A percentile compares a stretch with the other conserved stretches of the same genome.
phyloP scores from a whole-genome alignment of 2,329 filamentous ascomycete species.

The Exophiala mesophila region DNA sequence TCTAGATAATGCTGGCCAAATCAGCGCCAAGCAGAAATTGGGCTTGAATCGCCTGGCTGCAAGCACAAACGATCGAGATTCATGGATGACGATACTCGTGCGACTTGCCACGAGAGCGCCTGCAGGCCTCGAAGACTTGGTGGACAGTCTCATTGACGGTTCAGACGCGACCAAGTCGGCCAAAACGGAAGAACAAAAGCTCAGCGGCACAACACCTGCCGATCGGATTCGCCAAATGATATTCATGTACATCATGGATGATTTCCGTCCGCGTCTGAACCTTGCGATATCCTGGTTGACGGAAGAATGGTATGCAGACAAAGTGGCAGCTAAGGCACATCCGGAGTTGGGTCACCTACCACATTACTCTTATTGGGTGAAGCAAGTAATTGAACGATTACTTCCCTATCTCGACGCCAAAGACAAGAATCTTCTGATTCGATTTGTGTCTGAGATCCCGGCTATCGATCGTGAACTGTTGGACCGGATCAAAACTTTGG shows the following conservation, averaged over 20 bases:
- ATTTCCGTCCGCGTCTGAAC: constrained; percentile 85
- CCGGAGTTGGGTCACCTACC: constrained; percentile 28
- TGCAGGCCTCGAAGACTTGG: constrained; percentile 60
- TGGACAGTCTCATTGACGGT: constrained; percentile 54
- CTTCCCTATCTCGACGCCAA: constrained; percentile 84
- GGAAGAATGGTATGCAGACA: constrained; percentile 97
- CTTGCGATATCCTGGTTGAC: constrained; percentile 90
- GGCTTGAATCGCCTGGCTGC: constrained; percentile 82
- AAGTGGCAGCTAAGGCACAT: constrained; percentile 45
- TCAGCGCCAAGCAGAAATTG: constrained; percentile 46
- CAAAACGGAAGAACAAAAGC: constrained; percentile 30
- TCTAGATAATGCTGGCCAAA: constrained; percentile 58
- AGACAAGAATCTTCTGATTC: constrained; percentile 75
- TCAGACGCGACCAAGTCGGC: constrained; percentile 26
- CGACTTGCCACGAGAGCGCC: constrained; percentile 76
- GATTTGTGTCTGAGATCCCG: constrained; percentile 88
- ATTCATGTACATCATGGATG: constrained; percentile 81
- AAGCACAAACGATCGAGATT: constrained; percentile 76
- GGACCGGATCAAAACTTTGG: constrained; percentile 61
- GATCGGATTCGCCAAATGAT: constrained; percentile 73
- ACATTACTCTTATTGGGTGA: constrained; percentile 74
- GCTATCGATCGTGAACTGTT: constrained; percentile 69
- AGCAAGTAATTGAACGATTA: constrained; percentile 82
- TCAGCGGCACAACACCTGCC: constrained; percentile 34
- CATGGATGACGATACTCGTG: constrained; percentile 84